Evolutionary conservation across 768 basidiomycete species (phyloP), one percentile per base, ranked within the genome.

Genomic region (Chalciporus chontae): DNA sequence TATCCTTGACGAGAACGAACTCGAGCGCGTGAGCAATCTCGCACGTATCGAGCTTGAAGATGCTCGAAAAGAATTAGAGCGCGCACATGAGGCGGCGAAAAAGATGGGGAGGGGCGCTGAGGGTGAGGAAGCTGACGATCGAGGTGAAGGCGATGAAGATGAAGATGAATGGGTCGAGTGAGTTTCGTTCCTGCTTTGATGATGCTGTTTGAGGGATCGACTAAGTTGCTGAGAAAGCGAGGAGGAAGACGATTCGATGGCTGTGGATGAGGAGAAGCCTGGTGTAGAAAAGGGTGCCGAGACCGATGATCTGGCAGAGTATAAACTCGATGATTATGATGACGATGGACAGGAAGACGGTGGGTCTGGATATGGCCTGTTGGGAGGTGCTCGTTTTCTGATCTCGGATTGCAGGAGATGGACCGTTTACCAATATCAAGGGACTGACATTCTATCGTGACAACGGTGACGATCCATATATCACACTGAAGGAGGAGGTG

Each of bases 361-460:
- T 63, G 44, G 44, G 54, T 37, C 19, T 19, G 5, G 19, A 34
- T 2, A 7, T 8, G 3, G 6, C 39, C 46, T 27, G 24, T 3
- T 5, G 8, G 2, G 19, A 6, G 26, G 2, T 24, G 23, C 1
- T 14, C 11, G 3, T 4, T 19, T 13, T 48, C 26, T 39, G 15
- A 54, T 47, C 0, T 15, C 5, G 8, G 24, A 9, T 40, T 51
- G 23, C 55, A 88, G 87, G 72, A 39, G 64, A 71, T 53, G 87
- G 94, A 34, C 88, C 89, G 15, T 99, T 99, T 71, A 92, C 87
- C 67, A 94, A 91, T 61, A 92, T 98, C 69, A 95, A 96, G 64
- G 95, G 94, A 15, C 72, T 99, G 44, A 87, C 87, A 18, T 95
- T 90, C 65, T 94, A 97, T 68, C 81, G 84, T 45, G 84, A 93